Evolutionary conservation across 768 basidiomycete genomes (phyloP).

Genomic region (Lyophyllum semitale): DNA sequence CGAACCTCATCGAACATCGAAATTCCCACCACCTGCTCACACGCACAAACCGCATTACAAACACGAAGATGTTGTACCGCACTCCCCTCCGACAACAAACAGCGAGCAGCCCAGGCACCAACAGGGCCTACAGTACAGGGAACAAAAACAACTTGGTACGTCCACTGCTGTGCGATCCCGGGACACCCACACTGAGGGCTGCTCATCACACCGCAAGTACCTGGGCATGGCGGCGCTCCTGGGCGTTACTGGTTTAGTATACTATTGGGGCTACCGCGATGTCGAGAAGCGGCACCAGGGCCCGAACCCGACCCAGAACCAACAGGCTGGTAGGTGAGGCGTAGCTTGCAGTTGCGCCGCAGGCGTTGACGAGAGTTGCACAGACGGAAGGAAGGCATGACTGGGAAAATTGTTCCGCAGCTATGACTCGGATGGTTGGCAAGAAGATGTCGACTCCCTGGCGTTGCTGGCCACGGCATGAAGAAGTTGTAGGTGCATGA

Average conservation of each 20-base stretch:
- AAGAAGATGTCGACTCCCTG: too few species aligned
- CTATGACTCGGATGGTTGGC: slow-evolving; percentile 10
- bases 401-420: slow-evolving; percentile 18
- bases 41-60: neutral
- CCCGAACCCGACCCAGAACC: too few species aligned
- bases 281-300: slow-evolving; percentile 23
- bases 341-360: neutral
- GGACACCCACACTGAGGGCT: neutral
- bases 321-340: slow-evolving; percentile 18
- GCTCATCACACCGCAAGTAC: slow-evolving; percentile 7
- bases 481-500: too few species aligned
- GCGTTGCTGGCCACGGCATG: too few species aligned
- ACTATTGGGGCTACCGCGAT: slow-evolving; percentile 22
- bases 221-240: slow-evolving; percentile 17
- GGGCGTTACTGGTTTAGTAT: slow-evolving; percentile 18
- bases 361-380: slow-evolving; percentile 6
- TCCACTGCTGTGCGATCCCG: neutral
- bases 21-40: neutral
- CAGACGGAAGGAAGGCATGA: slow-evolving; percentile 16
- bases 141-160: slow-evolving; percentile 19
- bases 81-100: slow-evolving; percentile 17
- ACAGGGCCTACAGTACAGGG: slow-evolving; percentile 19
- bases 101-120: slow-evolving; percentile 10
- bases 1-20: too few species aligned
- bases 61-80: slow-evolving; percentile 9